Percentiles rank a stretch among this genome's conserved stretches.
Evolutionary conservation across 1,284 basidiomycete species (phyloP).

Genomic region (Volvariella surrecta): DNA sequence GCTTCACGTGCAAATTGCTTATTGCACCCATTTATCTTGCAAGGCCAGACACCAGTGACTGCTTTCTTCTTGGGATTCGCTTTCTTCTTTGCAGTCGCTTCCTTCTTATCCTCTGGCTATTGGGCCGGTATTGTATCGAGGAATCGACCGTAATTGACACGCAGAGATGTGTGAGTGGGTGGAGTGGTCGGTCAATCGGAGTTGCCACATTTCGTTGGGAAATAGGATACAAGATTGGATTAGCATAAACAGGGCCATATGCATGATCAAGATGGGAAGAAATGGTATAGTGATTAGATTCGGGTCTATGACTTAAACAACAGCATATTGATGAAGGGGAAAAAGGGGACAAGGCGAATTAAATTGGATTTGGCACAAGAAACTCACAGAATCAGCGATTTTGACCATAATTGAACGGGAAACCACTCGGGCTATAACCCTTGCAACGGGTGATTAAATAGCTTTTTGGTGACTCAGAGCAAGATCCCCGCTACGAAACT

Average conservation of each 20-base stretch:
- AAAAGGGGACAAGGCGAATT: not conserved
- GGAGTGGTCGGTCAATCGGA: too few species aligned
- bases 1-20: slow-evolving; percentile 73
- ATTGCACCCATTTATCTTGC: slow-evolving; percentile 67
- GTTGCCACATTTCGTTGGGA: too few species aligned
- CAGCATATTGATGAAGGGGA: not conserved
- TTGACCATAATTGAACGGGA: too few species aligned
- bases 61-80: slow-evolving; percentile 35
- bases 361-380: slow-evolving; percentile 4
- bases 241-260: too few species aligned
- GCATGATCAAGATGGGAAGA: too few species aligned
- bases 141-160: slow-evolving; percentile 1
- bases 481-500: too few species aligned
- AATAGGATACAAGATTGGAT: too few species aligned
- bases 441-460: too few species aligned
- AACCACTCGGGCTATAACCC: too few species aligned
- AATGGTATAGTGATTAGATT: too few species aligned
- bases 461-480: too few species aligned
- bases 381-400: not conserved
- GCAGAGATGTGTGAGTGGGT: too few species aligned
- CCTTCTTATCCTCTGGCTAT: slow-evolving; percentile 38
- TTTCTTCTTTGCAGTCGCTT: slow-evolving; percentile 31
- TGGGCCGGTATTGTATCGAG: slow-evolving; percentile 1
- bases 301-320: not conserved
- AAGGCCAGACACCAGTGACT: slow-evolving; percentile 57